phyloP scores from a whole-genome alignment of 192 early-diverging fungal genomes.

The Coemansia brasiliensis region DNA sequence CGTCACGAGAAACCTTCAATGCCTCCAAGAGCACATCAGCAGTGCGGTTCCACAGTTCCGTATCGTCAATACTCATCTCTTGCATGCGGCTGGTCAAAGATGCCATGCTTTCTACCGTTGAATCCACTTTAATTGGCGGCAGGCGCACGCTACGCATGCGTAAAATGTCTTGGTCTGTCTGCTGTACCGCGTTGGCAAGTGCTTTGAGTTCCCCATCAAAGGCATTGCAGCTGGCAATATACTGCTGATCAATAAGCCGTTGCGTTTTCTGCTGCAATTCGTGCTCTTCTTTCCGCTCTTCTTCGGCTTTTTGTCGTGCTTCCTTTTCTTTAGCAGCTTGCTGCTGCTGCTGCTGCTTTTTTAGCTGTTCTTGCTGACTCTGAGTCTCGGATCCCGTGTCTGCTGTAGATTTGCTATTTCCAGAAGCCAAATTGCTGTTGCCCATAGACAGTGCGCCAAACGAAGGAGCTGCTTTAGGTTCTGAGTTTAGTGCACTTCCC shows the following conservation, averaged over 20 bases:
- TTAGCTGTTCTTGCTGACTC: slow-evolving; percentile 2
- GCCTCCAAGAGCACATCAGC: slow-evolving; percentile 46
- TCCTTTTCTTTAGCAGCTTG: slow-evolving; percentile 12
- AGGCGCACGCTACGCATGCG: slow-evolving; percentile 29
- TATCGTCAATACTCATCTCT: slow-evolving; percentile 40
- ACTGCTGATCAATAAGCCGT: slow-evolving; percentile 39
- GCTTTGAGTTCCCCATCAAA: slow-evolving; percentile 44
- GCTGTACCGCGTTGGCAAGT: slow-evolving; percentile 18
- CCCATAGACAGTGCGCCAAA: slow-evolving; percentile 5
- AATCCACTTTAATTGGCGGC: slow-evolving; percentile 40
- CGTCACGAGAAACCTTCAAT: slow-evolving; percentile 33
- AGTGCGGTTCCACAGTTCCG: slow-evolving; percentile 35
- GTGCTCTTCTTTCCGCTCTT: slow-evolving; percentile 14
- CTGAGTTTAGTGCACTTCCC: neutral
- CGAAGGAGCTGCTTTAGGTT: neutral
- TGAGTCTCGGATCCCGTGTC: neutral
- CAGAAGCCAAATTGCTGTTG: neutral
- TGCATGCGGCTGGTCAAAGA: slow-evolving; percentile 17
- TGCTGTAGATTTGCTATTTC: too few relatives aligned
- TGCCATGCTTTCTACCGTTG: slow-evolving; percentile 22
- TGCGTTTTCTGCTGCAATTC: slow-evolving; percentile 28
- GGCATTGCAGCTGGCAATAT: slow-evolving; percentile 40
- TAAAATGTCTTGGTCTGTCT: slow-evolving; percentile 23
- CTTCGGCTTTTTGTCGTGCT: neutral
- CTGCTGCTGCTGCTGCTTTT: neutral